Base-by-base conservation (phyloP, 2,329 filamentous ascomycete genomes). In the Monosporascus cannonballus region DNA sequence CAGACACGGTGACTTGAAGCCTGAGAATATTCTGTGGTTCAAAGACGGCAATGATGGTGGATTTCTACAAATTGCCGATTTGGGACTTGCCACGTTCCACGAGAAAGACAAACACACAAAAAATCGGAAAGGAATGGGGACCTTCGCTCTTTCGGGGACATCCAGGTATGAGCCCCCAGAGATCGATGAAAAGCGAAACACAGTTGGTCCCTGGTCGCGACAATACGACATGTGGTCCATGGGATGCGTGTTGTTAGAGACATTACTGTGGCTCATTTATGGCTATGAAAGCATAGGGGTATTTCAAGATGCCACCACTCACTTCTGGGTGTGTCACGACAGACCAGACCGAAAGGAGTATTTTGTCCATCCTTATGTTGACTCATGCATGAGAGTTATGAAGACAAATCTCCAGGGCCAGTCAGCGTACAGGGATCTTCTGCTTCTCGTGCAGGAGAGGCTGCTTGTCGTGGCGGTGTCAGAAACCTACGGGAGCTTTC, bases 171-270 rank as follows among this genome's bases (percentile, higher is more conserved):
- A 55, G 17, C 50, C 50, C 4, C 53, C 53, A 3, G 53, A 54
- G 48, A 42, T 44, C n/a, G 47, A 50, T 25, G 24, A 14, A 22
- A 7, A 50, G 8, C 39, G 39, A 47, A 14, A 7, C 4, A 47
- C 4, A n/a, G 3, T 15, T 3, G 44, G 15, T 3, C 22, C 53
- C 6, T 42, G 50, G 18, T 47, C 50, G 2, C 27, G 50, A n/a
- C 34, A 49, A n/a, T 55, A 55, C 30, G 53, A 55, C 8, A 52
- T 55, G n/a, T 52, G 53, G 53, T 55, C 53, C 6, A 55, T 55
- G 47, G 53, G 53, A 17, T 55, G 53, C 18, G 52, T 55, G 18
- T 47, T 52, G 11, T 17, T 55, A 6, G 53, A 55, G 9, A 8
- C 48, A 2, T 20, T 50, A 15, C 24, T 55, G 17, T 55, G 53